Percentiles rank a stretch among this genome's conserved stretches.
phyloP scores from a whole-genome alignment of 169 alveolate species.

The Theileria parva region DNA sequence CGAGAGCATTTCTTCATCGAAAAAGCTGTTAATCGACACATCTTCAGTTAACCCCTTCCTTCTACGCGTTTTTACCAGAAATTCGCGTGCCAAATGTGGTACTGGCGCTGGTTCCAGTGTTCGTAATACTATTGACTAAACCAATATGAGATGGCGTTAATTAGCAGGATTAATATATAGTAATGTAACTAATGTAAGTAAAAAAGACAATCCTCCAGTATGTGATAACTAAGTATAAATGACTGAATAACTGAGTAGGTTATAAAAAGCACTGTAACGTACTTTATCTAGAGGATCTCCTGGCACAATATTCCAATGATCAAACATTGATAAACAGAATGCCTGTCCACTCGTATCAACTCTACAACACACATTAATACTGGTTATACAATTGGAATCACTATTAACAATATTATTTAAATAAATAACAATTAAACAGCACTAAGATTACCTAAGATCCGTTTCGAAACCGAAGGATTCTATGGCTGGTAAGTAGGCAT shows the following conservation, averaged over 20 bases:
- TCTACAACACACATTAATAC: constrained; percentile 42
- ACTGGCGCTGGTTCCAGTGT: constrained; percentile 97
- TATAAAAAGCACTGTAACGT: too few species aligned
- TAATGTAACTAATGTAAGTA: too few species aligned
- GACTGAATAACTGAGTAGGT: not conserved
- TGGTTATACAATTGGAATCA: not conserved
- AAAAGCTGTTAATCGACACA: constrained; percentile 85
- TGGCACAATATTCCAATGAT: constrained; percentile 96
- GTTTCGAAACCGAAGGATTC: constrained; percentile 99
- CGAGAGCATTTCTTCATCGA: constrained; percentile 83
- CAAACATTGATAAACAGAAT: constrained; percentile 93
- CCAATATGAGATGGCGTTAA: too few species aligned
- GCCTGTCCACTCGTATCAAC: constrained; percentile 97
- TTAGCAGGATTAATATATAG: too few species aligned
- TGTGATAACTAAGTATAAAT: not conserved
- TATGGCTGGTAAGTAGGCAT: constrained; percentile 96
- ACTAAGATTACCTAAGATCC: constrained; percentile 91
- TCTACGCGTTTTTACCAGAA: constrained; percentile 96
- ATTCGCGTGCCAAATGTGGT: constrained; percentile 97
- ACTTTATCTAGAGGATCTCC: constrained; percentile 99
- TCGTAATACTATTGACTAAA: constrained; percentile 82
- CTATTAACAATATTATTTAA: not conserved
- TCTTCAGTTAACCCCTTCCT: constrained; percentile 91
- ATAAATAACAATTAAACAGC: too few species aligned
- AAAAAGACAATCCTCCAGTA: too few species aligned